Percentiles rank a stretch among this genome's conserved stretches.
phyloP scores from a whole-genome alignment of 208 protist genomes.

The Wallacemonas collosoma region DNA sequence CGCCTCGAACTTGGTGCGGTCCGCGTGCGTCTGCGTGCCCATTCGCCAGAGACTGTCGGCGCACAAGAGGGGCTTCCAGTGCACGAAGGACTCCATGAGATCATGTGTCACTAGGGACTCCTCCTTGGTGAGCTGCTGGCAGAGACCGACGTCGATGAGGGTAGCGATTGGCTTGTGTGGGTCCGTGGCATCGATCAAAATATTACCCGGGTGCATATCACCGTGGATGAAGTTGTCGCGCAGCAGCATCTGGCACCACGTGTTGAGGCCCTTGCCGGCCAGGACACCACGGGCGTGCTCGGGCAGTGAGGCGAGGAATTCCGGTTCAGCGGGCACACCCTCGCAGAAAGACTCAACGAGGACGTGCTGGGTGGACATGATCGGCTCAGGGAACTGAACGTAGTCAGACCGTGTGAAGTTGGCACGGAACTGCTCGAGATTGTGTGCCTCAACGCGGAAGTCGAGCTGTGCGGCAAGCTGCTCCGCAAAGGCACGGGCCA shows the following conservation, averaged over 20 bases:
- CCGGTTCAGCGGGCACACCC: slow-evolving; percentile 70
- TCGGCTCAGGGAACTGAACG: slow-evolving; percentile 82
- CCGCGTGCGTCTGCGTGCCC: slow-evolving; percentile 59
- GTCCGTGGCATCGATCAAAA: slow-evolving; percentile 84
- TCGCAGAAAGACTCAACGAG: slow-evolving; percentile 91
- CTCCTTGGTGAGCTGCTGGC: slow-evolving; percentile 75
- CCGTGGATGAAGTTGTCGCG: slow-evolving; percentile 93
- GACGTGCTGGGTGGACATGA: slow-evolving; percentile 82
- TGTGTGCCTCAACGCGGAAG: slow-evolving; percentile 89
- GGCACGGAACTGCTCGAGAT: slow-evolving; percentile 79
- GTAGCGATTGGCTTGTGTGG: slow-evolving; percentile 75
- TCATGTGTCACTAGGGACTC: slow-evolving; percentile 66
- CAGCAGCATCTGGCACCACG: slow-evolving; percentile 92
- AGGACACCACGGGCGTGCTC: slow-evolving; percentile 77
- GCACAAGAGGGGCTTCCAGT: slow-evolving; percentile 77
- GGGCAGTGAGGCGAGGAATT: slow-evolving; percentile 81
- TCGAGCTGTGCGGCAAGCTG: slow-evolving; percentile 90
- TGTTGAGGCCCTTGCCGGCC: slow-evolving; percentile 87
- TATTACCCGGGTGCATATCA: slow-evolving; percentile 94
- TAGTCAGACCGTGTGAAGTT: slow-evolving; percentile 81
- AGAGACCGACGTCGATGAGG: slow-evolving; percentile 90
- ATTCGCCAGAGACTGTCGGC: slow-evolving; percentile 71
- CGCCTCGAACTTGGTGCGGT: slow-evolving; percentile 49
- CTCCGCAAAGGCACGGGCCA: slow-evolving; percentile 70
- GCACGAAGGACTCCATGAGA: slow-evolving; percentile 87